Evolutionary conservation across 2,329 filamentous ascomycete species (phyloP), one percentile per base, ranked within the genome.

Genomic region (Grosmannia penicillata): DNA sequence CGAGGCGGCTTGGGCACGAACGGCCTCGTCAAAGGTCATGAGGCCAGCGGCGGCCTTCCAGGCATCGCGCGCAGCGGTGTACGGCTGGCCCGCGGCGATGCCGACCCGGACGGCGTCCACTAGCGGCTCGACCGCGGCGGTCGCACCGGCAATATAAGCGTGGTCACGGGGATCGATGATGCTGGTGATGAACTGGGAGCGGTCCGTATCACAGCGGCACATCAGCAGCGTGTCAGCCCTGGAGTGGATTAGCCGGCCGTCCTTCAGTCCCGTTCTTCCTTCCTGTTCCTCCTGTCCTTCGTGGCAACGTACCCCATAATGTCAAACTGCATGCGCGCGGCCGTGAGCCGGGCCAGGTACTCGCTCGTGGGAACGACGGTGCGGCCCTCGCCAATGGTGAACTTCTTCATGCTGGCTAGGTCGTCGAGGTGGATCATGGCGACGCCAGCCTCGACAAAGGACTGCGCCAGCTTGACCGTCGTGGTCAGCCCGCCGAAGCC

Each of bases 341-440:
- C 50, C 6, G 50, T 56, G 35, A 61, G 44, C 0, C 57, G 48
- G 22, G 52, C 47, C 3, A 59, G 40, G 32, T 61, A 61, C 41
- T 61, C 60, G 40, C 50, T 52, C 0, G 57, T 61, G 3, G 59
- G 57, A 5, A 63, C 56, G 0, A 62, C 49, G 0, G 59, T 62
- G 6, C 57, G 48, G 3, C 58, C 59, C 37, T 61, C 50, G 1
- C 59, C 58, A 14, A 56, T 51, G 1, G 59, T 62, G 37, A 62
- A 63, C 45, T 62, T 62, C 48, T 62, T 62, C 47, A 61, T 51
- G 6, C 60, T 57, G 0, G 60, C 59, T 23, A 62, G 46, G 39
- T 62, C 60, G 38, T 63, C 60, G 4, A 63, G 50, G 37, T 62
- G 59, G 32, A 62, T 58, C 54, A 60, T 60, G 9, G 60, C 59